phyloP scores from a whole-genome alignment of 2,329 filamentous ascomycete genomes.

The Pseudogymnoascus verrucosus region DNA sequence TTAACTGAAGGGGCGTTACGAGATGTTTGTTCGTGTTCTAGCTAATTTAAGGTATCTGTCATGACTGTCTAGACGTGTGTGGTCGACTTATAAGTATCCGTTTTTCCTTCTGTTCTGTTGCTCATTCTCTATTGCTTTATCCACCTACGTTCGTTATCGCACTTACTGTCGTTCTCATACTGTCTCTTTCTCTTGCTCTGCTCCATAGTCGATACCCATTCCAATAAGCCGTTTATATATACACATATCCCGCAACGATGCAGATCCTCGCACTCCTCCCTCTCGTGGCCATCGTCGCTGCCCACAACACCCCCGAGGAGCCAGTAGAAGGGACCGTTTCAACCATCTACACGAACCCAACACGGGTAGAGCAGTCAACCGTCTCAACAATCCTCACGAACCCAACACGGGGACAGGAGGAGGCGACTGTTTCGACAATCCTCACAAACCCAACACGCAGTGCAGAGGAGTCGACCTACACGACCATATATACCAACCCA shows the following conservation, averaged over 20 bases:
- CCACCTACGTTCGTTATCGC: neutral
- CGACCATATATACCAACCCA: neutral
- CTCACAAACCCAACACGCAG: neutral
- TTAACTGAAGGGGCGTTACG: conserved; percentile 1
- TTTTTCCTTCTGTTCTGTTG: neutral
- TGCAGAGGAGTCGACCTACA: neutral
- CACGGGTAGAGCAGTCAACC: neutral
- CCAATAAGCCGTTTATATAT: neutral
- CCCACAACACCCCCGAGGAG: neutral
- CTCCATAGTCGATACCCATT: neutral
- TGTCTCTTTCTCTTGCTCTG: neutral
- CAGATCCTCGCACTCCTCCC: neutral
- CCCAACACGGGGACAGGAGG: neutral
- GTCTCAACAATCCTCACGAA: neutral
- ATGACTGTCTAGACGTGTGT: neutral
- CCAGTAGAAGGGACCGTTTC: neutral
- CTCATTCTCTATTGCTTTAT: neutral
- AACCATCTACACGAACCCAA: neutral
- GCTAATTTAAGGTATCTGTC: neutral
- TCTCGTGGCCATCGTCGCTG: neutral
- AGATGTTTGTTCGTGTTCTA: neutral
- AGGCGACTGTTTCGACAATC: neutral
- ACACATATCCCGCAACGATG: neutral
- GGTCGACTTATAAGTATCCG: neutral
- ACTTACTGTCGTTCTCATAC: neutral